These are phyloP conservation scores for Diaporthe humulicola DNA, from an alignment of 2,329 filamentous ascomycete species.

Conservation along the genomic window DNA sequence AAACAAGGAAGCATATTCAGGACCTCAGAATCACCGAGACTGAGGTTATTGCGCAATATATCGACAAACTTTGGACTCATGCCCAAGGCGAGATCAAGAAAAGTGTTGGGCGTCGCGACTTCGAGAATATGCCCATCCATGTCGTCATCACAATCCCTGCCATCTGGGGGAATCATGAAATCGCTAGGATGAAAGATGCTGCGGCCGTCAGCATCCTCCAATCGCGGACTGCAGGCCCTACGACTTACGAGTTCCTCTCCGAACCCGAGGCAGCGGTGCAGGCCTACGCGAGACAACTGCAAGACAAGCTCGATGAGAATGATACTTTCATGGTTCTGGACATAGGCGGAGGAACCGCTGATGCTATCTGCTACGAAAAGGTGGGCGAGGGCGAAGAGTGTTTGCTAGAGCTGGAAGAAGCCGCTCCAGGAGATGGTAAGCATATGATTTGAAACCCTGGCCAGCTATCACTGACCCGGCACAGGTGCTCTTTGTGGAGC, in stretches of 20 bases:
- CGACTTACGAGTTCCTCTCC: not conserved
- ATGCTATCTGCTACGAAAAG: not conserved
- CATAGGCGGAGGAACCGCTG: not conserved
- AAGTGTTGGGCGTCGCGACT: accelerated
- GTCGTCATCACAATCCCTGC: conserved; percentile 3
- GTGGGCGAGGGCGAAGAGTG: too few species aligned
- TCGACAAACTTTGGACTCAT: not conserved
- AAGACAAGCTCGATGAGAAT: not conserved
- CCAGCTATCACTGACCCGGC: not conserved
- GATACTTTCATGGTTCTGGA: not conserved
- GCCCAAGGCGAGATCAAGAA: not conserved
- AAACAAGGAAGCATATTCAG: not conserved
- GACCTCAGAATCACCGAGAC: not conserved
- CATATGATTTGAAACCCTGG: too few species aligned
- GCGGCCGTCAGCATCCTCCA: not conserved
- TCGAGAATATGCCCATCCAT: not conserved
- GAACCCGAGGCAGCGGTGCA: not conserved
- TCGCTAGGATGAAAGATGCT: not conserved
- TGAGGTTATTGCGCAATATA: not conserved
- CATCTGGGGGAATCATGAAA: not conserved
- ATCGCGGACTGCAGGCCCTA: not conserved
- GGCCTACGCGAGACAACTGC: not conserved
- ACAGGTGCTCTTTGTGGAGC: not conserved
- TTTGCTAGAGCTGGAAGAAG: not conserved
- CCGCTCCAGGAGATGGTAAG: not conserved